Base-by-base conservation (phyloP, 2,329 filamentous ascomycete species). In the Aspergillus cejpii region DNA sequence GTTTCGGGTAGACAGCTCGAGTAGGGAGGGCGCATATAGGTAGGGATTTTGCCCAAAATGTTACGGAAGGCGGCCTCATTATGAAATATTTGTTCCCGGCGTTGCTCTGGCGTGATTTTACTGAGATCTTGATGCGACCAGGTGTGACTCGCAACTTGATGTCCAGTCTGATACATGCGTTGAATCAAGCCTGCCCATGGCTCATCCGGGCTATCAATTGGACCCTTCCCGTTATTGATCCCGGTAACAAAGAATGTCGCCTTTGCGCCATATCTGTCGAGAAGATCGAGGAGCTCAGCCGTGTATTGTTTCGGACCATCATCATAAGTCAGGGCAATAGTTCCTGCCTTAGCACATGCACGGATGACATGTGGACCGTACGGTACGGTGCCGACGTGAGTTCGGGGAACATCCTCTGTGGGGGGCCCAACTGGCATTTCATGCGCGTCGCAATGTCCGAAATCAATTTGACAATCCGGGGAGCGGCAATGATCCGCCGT, bases 231-330 rank as follows among this genome's bases (percentile, higher is more conserved):
- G 37, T 70, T 73, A 50, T 72, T 73, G 41, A 71, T 64, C 3
- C 73, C 73, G 10, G 68, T 79, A 49, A 85, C 71, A 62, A 84
- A 85, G 61, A 86, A 86, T 1, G 83, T 85, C 1, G 80, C 82
- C 51, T 78, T 81, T 11, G 78, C 80, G 21, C 74, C 68, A 57
- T 83, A 81, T 20, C 66, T 69, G 47, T 74, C 72, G 37, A 85
- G 71, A 43, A 82, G 69, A 55, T 84, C 77, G 10, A 85, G 70
- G 10, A 85, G 72, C 48, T 81, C 75, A 31, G 66, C 64, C 1
- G 81, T 85, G 61, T 80, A 83, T 15, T 72, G 63, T 51, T 77
- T 77, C 17, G 81, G 82, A 1, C 82, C 82, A 59, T 85, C 82
- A 53, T 85, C 82, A 53, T 77, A 85, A 1, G 81, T 85, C 44